Evolutionary conservation across 805 yeast genomes (phyloP), one percentile per base, ranked within the genome.

Genomic region (Candida tibetensis): DNA sequence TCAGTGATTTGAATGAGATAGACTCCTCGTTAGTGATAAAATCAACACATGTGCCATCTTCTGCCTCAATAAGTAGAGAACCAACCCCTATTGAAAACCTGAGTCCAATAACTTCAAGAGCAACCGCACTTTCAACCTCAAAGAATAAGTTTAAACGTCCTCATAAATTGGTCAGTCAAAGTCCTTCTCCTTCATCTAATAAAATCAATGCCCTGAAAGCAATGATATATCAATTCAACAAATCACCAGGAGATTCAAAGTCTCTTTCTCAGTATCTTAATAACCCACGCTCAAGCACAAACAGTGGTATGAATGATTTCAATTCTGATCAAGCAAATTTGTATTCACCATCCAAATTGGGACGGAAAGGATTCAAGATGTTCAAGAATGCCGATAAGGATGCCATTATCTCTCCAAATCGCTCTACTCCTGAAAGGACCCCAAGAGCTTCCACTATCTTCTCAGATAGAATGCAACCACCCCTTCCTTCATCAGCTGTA

Each of bases 71-170:
- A 25, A 30, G 34, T 22, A 40, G 33, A 14, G 48, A 41, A 39
- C 38, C 40, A 5, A 37, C 42, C 18, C 36, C 41, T 25, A 32
- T 34, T 27, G 39, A 36, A 19, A 30, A 26, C 37, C 27, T 39
- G 38, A 30, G 49, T 49, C 22, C 53, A 43, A 36, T 22, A 13
- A 33, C 37, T 18, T 21, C 39, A 5, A 28, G 32, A 7, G 45
- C 45, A 3, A 47, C 51, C 3, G 34, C 36, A 9, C 36, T 42
- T 17, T 49, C 42, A 26, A 39, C 25, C 14, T 31, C 45, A 36
- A 41, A 30, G 25, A 64, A 62, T 42, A 67, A 66, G 43, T 69
- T 66, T 50, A 69, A 69, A 42, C 52, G 74, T 23, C 74, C 74
- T 1, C 74, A 67, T 46, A 60, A 62, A 39, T 52, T 69, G 34